Percentiles rank a stretch among this genome's conserved stretches.
These are phyloP conservation scores for Cucurbitaria berberidis DNA, from an alignment of 2,329 filamentous ascomycete species.

Conservation along the genomic window DNA sequence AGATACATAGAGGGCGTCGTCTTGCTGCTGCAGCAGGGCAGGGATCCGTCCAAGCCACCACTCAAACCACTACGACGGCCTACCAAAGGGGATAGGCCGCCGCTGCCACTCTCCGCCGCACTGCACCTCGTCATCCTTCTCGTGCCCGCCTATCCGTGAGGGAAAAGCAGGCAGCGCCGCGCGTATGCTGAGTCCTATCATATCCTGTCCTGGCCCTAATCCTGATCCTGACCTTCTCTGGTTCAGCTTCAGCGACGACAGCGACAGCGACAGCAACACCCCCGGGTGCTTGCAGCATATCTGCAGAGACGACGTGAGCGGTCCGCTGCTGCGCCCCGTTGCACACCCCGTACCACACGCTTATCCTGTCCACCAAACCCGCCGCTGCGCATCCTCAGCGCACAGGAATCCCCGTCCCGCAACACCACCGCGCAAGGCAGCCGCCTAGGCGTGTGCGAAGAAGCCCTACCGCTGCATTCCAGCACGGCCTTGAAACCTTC, in stretches of 20 bases:
- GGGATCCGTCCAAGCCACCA: constrained; percentile 39
- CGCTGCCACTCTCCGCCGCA: constrained; percentile 28
- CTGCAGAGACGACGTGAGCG: constrained; percentile 4
- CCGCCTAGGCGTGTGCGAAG: constrained; percentile 16
- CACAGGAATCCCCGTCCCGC: constrained; percentile 9
- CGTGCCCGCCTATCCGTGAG: constrained; percentile 23
- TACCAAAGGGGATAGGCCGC: constrained; percentile 24
- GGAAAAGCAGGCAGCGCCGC: constrained; percentile 22
- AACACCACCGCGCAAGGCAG: constrained; percentile 14
- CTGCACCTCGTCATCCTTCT: constrained; percentile 29
- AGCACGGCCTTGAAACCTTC: constrained; percentile 6
- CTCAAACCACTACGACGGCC: constrained; percentile 31
- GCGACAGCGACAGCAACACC: too few species aligned
- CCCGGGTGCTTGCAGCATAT: constrained; percentile 7
- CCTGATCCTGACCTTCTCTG: too few species aligned
- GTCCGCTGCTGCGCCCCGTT: constrained; percentile 49
- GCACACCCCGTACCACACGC: constrained; percentile 19
- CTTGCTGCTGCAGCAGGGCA: constrained; percentile 14
- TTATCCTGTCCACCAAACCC: constrained; percentile 15
- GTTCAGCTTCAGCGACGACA: too few species aligned
- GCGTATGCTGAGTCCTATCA: constrained; percentile 5
- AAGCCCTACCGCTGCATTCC: constrained; percentile 18
- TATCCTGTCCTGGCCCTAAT: constrained; percentile 12
- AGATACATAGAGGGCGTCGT: too few species aligned
- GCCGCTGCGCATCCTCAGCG: constrained; percentile 13